Conservation (phyloP, 1,139 yeast genomes). For the Eremothecium coryli region DNA sequence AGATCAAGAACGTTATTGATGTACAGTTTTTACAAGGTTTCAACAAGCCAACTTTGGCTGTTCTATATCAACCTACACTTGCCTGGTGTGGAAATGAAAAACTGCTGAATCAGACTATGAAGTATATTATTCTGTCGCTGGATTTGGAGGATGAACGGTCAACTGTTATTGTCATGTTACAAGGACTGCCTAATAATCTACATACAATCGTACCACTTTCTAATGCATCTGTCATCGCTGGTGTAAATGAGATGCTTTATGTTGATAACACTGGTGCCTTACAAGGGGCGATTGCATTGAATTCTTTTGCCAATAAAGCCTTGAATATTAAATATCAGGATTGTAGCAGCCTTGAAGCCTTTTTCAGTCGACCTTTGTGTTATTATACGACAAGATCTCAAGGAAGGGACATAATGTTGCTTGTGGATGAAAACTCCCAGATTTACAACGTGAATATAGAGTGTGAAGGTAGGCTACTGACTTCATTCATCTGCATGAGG, state of each 20-base stretch:
- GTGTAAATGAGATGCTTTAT: conserved; percentile 70
- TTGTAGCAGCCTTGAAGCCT: conserved; percentile 18
- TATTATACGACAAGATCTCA: conserved; percentile 15
- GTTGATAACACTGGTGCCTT: conserved; percentile 67
- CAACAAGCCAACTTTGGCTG: conserved; percentile 71
- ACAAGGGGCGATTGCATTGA: conserved; percentile 23
- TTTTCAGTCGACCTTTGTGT: conserved; percentile 16
- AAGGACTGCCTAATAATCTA: conserved; percentile 64
- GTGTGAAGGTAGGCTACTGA: conserved; percentile 27
- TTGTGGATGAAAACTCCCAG: conserved; percentile 23
- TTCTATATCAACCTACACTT: conserved; percentile 51
- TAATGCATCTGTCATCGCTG: conserved; percentile 64
- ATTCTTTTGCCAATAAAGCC: conserved; percentile 21
- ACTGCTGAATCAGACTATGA: conserved; percentile 19
- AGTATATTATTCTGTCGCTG: conserved; percentile 19
- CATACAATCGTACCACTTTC: conserved; percentile 56
- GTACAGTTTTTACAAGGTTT: conserved; percentile 62
- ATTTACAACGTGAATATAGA: conserved; percentile 23
- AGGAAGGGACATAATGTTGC: conserved; percentile 17
- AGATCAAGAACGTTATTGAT: conserved; percentile 56
- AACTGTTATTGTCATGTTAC: conserved; percentile 21
- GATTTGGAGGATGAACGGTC: conserved; percentile 12
- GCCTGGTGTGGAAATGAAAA: conserved; percentile 65
- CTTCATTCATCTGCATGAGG: conserved; percentile 23
- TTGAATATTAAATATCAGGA: conserved; percentile 23